A percentile compares a stretch with the other conserved stretches of the same genome.
These are phyloP conservation scores for Aspergillus luchuensis DNA, from an alignment of 2,329 filamentous ascomycete species.

Conservation along the genomic window DNA sequence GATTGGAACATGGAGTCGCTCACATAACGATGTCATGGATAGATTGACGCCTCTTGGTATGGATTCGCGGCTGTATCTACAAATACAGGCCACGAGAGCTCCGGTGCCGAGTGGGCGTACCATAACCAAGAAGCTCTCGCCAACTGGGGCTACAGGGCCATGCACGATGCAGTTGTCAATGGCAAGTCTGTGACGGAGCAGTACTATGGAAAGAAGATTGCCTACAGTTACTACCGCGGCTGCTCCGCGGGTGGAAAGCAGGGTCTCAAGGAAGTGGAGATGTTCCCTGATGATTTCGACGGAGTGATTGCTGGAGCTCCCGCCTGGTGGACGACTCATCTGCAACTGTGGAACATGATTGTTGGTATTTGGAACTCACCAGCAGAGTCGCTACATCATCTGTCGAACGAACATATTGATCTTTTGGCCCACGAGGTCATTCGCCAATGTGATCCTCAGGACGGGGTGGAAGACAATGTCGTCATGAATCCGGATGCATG, in stretches of 20 bases:
- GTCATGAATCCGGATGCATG: constrained; percentile 52
- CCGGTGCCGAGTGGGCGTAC: constrained; percentile 27
- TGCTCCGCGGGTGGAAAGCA: constrained; percentile 64
- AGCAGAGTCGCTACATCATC: constrained; percentile 47
- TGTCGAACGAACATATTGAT: constrained; percentile 45
- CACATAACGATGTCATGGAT: not conserved
- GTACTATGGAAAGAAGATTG: constrained; percentile 50
- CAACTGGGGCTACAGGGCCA: constrained; percentile 45
- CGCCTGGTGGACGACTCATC: constrained; percentile 54
- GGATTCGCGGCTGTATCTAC: constrained; percentile 50
- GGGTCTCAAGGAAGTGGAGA: constrained; percentile 57
- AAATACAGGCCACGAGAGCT: constrained; percentile 49
- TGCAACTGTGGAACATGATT: constrained; percentile 51
- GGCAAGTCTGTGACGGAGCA: constrained; percentile 51
- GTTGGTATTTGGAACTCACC: constrained; percentile 54
- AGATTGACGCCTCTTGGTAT: not conserved
- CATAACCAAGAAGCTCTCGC: constrained; percentile 37
- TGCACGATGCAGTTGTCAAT: constrained; percentile 54
- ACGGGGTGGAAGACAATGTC: constrained; percentile 54
- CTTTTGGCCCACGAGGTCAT: constrained; percentile 49
- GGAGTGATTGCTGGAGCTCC: constrained; percentile 55
- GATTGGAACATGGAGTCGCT: not conserved
- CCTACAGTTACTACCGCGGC: constrained; percentile 50
- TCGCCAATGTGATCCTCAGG: constrained; percentile 53
- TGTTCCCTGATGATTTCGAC: constrained; percentile 60